Percentiles rank a stretch among this genome's conserved stretches.
Evolutionary conservation across 1,284 basidiomycete genomes (phyloP).

Genomic region (Trametes polyzona): DNA sequence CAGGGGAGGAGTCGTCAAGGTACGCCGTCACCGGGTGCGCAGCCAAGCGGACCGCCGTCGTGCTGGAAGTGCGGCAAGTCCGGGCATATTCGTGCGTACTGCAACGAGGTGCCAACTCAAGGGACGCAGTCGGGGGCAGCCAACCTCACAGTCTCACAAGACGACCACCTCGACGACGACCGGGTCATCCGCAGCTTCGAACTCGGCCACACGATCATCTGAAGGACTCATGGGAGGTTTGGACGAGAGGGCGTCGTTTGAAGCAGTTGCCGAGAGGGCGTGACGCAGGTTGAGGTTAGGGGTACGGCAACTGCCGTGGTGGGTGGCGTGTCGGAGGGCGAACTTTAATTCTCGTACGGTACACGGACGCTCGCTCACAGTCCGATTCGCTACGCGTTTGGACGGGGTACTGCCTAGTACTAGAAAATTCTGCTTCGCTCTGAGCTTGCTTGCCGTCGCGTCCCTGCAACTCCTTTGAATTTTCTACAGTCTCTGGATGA

Average conservation of each 20-base stretch:
- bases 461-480: not conserved
- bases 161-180: not conserved
- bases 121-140: not conserved
- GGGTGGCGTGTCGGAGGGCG: not conserved
- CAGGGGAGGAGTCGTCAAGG: not conserved
- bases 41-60: not conserved
- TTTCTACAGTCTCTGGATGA: not conserved
- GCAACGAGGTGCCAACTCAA: not conserved
- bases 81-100: not conserved
- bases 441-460: not conserved
- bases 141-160: not conserved
- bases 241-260: not conserved
- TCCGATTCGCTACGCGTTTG: not conserved
- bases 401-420: not conserved
- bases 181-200: not conserved
- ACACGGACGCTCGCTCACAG: not conserved
- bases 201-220: not conserved
- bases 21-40: not conserved
- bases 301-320: not conserved
- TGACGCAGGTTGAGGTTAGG: not conserved
- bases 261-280: not conserved
- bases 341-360: not conserved
- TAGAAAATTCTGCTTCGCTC: not conserved
- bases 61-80: not conserved
- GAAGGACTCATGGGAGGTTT: not conserved